phyloP scores from a whole-genome alignment of 2,329 filamentous ascomycete species.

The Colletotrichum sp. region DNA sequence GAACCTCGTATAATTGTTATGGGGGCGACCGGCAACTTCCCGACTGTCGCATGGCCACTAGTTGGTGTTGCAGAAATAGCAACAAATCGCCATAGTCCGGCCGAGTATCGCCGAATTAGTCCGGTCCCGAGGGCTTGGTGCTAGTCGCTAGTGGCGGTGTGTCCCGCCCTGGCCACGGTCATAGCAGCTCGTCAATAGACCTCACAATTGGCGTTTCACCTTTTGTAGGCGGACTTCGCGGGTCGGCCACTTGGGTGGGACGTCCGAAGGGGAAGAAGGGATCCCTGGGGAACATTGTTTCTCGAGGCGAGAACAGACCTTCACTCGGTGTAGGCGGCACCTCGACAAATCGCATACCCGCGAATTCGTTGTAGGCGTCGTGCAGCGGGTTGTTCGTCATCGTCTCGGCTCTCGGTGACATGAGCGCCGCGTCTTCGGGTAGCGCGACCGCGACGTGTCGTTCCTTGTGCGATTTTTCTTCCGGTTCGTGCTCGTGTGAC shows the following conservation, averaged over 20 bases:
- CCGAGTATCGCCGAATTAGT: slow-evolving; percentile 2
- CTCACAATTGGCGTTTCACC: slow-evolving; percentile 77
- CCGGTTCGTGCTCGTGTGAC: slow-evolving; percentile 26
- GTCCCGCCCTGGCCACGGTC: slow-evolving; percentile 28
- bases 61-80: slow-evolving; percentile 1
- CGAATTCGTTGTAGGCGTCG: slow-evolving; percentile 43
- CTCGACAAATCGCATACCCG: slow-evolving; percentile 58
- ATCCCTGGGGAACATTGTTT: slow-evolving; percentile 58
- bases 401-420: slow-evolving; percentile 74
- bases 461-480: slow-evolving; percentile 28
- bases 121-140: background rate
- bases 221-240: slow-evolving; percentile 75
- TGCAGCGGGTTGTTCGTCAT: slow-evolving; percentile 75
- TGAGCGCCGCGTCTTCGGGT: slow-evolving; percentile 58
- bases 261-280: slow-evolving; percentile 57
- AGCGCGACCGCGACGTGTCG: slow-evolving; percentile 39
- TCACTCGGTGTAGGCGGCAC: slow-evolving; percentile 56
- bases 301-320: slow-evolving; percentile 58
- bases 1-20: background rate
- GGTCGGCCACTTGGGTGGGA: slow-evolving; percentile 62
- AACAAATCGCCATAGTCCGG: background rate
- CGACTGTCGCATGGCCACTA: background rate
- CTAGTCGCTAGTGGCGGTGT: slow-evolving; percentile 9
- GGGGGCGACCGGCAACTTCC: background rate
- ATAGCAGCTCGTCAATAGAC: slow-evolving; percentile 80